Conservation (phyloP, 177 flowering plant genomes). For the Telopea speciosissima region DNA sequence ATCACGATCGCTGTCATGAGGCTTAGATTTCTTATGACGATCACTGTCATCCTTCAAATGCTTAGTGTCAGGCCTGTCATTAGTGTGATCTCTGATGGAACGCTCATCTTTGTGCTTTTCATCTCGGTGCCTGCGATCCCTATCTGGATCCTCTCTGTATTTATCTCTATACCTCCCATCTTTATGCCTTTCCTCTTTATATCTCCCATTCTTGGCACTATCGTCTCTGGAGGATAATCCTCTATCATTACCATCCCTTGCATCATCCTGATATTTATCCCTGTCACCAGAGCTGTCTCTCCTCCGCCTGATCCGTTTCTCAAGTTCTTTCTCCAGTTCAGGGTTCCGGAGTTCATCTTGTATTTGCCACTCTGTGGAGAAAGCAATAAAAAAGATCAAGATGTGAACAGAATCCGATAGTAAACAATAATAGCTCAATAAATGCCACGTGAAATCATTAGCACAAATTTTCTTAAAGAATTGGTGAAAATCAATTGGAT, state of each 20-base stretch:
- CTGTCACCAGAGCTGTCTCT: slow-evolving; percentile 35
- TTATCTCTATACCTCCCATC: slow-evolving; percentile 28
- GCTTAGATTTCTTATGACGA: slow-evolving; percentile 37
- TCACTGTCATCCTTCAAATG: slow-evolving; percentile 42
- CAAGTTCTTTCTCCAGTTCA: slow-evolving; percentile 52
- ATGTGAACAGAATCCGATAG: background rate
- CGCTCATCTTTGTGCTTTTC: slow-evolving; percentile 44
- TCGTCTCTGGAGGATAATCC: slow-evolving; percentile 34
- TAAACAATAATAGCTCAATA: no score
- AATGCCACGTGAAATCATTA: no score
- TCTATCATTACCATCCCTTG: slow-evolving; percentile 34
- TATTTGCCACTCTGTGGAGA: slow-evolving; percentile 27
- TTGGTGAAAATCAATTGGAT: no score
- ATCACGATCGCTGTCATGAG: slow-evolving; percentile 29
- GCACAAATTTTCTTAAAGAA: no score
- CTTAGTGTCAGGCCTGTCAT: slow-evolving; percentile 37
- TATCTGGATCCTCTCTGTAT: slow-evolving; percentile 34
- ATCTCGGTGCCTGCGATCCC: slow-evolving; percentile 30
- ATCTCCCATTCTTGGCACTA: slow-evolving; percentile 27
- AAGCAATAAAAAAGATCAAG: background rate
- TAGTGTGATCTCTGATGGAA: slow-evolving; percentile 28
- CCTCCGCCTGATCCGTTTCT: slow-evolving; percentile 39
- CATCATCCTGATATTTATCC: slow-evolving; percentile 41
- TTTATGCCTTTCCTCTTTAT: slow-evolving; percentile 31
- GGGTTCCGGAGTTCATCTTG: slow-evolving; percentile 37